Base-by-base conservation (phyloP, 169 alveolate species). In the Plasmodium blacklocki region DNA sequence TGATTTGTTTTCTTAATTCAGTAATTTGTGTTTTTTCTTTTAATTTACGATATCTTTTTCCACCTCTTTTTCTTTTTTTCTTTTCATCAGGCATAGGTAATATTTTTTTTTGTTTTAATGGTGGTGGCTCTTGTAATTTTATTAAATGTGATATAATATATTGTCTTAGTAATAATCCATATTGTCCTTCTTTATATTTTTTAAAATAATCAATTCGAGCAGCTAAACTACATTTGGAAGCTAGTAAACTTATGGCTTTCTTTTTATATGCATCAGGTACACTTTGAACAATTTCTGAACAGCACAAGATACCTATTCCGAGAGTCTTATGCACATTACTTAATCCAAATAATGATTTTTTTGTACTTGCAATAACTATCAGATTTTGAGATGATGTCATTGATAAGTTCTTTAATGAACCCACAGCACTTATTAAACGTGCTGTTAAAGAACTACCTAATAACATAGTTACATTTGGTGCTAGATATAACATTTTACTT, bases 361-460 rank as follows among this genome's bases (percentile, higher is more conserved):
- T 80, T 29, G 88, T 87, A 23, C 94, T 88, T 6, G 97, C 97
- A n/a, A 95, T 94, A 45, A 96, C 93, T 97, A 96, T 96, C 54
- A 96, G 93, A 68, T 96, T 96, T 64, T 96, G 98, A 3, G 98
- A 93, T 6, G 98, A 98, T 94, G 96, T 96, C 70, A 98, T 97
- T 3, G 99, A 99, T 68, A 98, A 93, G 83, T 95, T 96, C 50
- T 93, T 92, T 43, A 98, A 95, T 18, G 99, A 96, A 54, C 99
- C 99, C 19, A 99, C 98, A 62, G 96, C 97, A 49, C 99, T 96
- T 88, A 98, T 96, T n/a, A 98, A 94, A 73, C 99, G 95, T 9
- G 99, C 99, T 21, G 99, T 98, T 63, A 98, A 96, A 11, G 97
- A 97, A 74, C 98, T 98, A 45, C 99, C 99, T 50, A 98, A 94